phyloP scores from a whole-genome alignment of 129 eudicot species.

The Artemisia tridentata region DNA sequence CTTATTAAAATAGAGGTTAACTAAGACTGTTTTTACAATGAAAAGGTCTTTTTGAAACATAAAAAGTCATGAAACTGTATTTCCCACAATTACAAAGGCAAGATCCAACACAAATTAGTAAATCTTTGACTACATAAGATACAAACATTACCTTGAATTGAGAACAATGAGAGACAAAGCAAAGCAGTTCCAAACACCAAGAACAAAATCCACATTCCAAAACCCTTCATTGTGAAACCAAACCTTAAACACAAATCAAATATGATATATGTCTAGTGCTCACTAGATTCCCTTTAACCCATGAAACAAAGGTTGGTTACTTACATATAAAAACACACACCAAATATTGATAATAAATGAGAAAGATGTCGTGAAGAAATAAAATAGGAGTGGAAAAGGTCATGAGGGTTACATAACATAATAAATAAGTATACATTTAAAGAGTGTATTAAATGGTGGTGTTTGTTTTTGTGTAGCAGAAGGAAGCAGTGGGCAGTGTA shows the following conservation, averaged over 20 bases:
- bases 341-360: not conserved
- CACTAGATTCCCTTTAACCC: not conserved
- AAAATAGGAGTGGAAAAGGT: slow-evolving; percentile 23
- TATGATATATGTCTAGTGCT: slow-evolving; percentile 1
- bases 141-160: slow-evolving; percentile 25
- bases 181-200: slow-evolving; percentile 48
- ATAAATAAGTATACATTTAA: not conserved
- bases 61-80: slow-evolving; percentile 5
- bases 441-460: slow-evolving; percentile 16
- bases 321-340: not conserved
- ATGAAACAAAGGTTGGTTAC: not conserved
- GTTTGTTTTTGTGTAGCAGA: slow-evolving; percentile 27
- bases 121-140: not conserved
- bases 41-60: slow-evolving; percentile 13
- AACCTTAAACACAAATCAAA: slow-evolving; percentile 16
- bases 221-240: slow-evolving; percentile 44
- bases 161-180: slow-evolving; percentile 30
- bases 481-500: slow-evolving; percentile 27
- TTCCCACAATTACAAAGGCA: not conserved
- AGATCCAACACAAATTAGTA: slow-evolving; percentile 4
- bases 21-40: slow-evolving; percentile 2
- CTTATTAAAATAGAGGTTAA: not conserved
- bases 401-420: slow-evolving; percentile 22
- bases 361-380: slow-evolving; percentile 12
- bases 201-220: slow-evolving; percentile 52